These are phyloP conservation scores for Wickerhamiella kazuoi DNA, from an alignment of 805 yeast genomes.

Conservation along the genomic window DNA sequence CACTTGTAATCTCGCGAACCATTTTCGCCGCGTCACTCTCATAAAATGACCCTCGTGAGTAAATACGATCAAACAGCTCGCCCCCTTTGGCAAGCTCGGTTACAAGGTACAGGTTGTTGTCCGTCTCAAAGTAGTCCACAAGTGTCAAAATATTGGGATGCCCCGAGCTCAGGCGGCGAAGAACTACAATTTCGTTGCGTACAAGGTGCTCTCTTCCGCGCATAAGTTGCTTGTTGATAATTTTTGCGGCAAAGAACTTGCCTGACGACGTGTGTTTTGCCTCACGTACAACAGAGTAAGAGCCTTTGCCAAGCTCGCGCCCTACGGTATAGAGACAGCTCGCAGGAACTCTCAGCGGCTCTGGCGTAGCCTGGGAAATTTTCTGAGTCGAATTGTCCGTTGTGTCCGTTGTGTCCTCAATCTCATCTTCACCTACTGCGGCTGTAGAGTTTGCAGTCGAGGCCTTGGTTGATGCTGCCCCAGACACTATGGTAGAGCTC, in stretches of 20 bases:
- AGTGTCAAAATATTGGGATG: conserved; percentile 42
- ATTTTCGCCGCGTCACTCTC: conserved; percentile 34
- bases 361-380: neutral
- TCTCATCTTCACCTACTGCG: neutral
- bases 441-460: neutral
- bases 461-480: neutral
- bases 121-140: conserved; percentile 55
- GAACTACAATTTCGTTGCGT: conserved; percentile 42
- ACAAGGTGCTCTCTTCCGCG: conserved; percentile 38
- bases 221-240: conserved; percentile 32
- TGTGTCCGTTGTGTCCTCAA: neutral
- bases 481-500: neutral
- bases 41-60: conserved; percentile 28
- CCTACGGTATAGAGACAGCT: conserved; percentile 16
- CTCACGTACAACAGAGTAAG: conserved; percentile 28
- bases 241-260: conserved; percentile 35
- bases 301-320: conserved; percentile 25
- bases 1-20: conserved; percentile 33
- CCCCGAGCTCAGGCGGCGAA: conserved; percentile 32
- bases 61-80: conserved; percentile 46
- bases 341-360: neutral
- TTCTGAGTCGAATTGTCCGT: too few species aligned
- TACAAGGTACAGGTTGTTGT: conserved; percentile 32
- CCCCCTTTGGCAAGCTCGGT: conserved; percentile 55
- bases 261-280: conserved; percentile 26